These are phyloP conservation scores for Fusarium luffae DNA, from an alignment of 2,329 filamentous ascomycete species.

Conservation along the genomic window DNA sequence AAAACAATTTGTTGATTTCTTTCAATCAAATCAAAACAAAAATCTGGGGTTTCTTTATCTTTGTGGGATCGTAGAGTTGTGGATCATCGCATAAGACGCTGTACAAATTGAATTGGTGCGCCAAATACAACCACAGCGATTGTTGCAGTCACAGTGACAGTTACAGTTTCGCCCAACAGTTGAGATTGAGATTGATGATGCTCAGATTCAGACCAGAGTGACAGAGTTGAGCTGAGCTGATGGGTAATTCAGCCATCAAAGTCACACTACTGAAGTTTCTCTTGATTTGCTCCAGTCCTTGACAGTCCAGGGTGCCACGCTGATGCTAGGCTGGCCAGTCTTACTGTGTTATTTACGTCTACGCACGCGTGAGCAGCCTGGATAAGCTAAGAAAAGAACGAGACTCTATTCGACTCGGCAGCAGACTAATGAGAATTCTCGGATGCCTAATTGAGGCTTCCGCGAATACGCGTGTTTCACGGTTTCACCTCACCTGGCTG, in stretches of 20 bases:
- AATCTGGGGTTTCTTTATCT: slow-evolving; percentile 15
- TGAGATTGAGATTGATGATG: slow-evolving; percentile 10
- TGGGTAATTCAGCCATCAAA: slow-evolving; percentile 21
- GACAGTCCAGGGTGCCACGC: slow-evolving; percentile 14
- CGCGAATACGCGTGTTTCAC: slow-evolving; percentile 34
- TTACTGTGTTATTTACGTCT: slow-evolving; percentile 26
- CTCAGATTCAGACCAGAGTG: slow-evolving; percentile 5
- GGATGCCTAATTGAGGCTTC: slow-evolving; percentile 33
- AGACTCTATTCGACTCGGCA: neutral
- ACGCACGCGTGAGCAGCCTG: slow-evolving; percentile 23
- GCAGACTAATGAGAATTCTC: slow-evolving; percentile 15
- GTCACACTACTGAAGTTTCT: slow-evolving; percentile 4
- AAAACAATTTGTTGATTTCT: slow-evolving; percentile 15
- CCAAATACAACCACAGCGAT: neutral
- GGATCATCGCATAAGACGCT: neutral
- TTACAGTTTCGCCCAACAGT: slow-evolving; percentile 4
- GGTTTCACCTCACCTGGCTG: neutral
- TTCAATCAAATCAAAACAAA: slow-evolving; percentile 1
- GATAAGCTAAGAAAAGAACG: neutral
- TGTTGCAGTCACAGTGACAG: neutral
- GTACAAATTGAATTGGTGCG: neutral
- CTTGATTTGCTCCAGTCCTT: neutral
- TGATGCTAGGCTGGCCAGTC: slow-evolving; percentile 23
- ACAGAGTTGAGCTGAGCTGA: slow-evolving; percentile 8
- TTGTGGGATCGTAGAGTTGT: slow-evolving; percentile 12